Evolutionary conservation across 495 filamentous ascomycete genomes (phyloP).

Genomic region (Cenococcum geophilum): DNA sequence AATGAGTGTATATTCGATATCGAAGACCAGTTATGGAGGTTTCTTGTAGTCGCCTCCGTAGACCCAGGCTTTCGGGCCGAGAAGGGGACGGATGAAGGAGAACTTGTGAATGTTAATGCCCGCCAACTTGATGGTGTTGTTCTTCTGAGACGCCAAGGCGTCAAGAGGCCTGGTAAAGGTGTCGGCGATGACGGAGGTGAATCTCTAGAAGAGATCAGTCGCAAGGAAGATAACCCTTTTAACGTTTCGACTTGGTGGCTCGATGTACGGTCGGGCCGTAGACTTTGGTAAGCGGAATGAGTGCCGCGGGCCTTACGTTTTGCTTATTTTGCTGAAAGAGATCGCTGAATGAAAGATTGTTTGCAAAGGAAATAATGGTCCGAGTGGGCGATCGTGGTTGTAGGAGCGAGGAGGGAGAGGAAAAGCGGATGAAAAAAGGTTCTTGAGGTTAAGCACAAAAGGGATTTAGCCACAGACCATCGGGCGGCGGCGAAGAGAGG

Average conservation of each 20-base stretch:
- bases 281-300: too few relatives aligned
- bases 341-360: not conserved
- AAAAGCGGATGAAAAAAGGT: not conserved
- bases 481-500: not conserved
- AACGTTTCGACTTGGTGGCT: not conserved
- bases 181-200: slow-evolving; percentile 6
- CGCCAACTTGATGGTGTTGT: slow-evolving; percentile 89
- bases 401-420: slow-evolving; percentile 1
- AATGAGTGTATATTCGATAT: not conserved
- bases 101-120: slow-evolving; percentile 68
- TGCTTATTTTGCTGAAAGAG: not conserved
- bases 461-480: not conserved
- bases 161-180: slow-evolving; percentile 2
- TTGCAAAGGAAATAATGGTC: slow-evolving; percentile 10
- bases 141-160: slow-evolving; percentile 28
- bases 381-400: slow-evolving; percentile 22
- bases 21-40: slow-evolving; percentile 82
- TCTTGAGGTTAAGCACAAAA: not conserved
- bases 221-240: not conserved
- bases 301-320: not conserved
- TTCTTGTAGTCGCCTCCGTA: slow-evolving; percentile 94
- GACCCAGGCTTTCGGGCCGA: slow-evolving; percentile 85
- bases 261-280: not conserved
- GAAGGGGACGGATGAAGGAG: slow-evolving; percentile 84
- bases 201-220: slow-evolving; percentile 12